Conservation (phyloP, 306 rosid genomes). For the Vigna radiata region DNA sequence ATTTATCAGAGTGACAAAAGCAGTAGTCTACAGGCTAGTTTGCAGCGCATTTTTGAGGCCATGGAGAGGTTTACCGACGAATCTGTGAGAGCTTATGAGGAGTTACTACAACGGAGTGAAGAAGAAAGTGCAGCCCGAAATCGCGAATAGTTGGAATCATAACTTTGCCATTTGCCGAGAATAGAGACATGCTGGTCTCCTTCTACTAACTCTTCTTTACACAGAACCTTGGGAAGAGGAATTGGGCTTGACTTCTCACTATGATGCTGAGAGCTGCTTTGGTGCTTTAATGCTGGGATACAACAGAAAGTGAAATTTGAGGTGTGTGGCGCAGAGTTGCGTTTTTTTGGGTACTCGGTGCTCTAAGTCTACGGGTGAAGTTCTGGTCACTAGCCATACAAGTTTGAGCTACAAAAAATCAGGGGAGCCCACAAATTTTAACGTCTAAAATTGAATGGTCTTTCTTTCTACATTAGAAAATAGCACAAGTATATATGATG, state of each 20-base stretch:
- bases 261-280: constrained; percentile 3
- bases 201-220: constrained; percentile 31
- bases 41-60: constrained; percentile 92
- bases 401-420: constrained; percentile 21
- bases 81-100: constrained; percentile 80
- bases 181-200: constrained; percentile 33
- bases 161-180: not conserved
- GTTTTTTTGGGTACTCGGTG: constrained; percentile 22
- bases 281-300: constrained; percentile 30
- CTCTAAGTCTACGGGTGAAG: constrained; percentile 8
- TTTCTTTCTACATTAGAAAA: constrained; percentile 23
- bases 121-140: constrained; percentile 60
- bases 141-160: constrained; percentile 44
- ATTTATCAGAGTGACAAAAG: constrained; percentile 83
- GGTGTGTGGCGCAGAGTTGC: constrained; percentile 8
- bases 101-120: constrained; percentile 73
- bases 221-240: constrained; percentile 26
- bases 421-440: constrained; percentile 21
- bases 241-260: constrained; percentile 26
- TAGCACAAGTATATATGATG: constrained; percentile 23
- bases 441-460: not conserved
- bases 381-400: constrained; percentile 4
- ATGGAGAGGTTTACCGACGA: constrained; percentile 87
- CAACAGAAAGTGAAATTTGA: not conserved
- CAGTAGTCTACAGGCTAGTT: constrained; percentile 77